Evolutionary conservation across 2,329 filamentous ascomycete genomes (phyloP), one percentile per base, ranked within the genome.

Genomic region (Beauveria scarabaeidicola): DNA sequence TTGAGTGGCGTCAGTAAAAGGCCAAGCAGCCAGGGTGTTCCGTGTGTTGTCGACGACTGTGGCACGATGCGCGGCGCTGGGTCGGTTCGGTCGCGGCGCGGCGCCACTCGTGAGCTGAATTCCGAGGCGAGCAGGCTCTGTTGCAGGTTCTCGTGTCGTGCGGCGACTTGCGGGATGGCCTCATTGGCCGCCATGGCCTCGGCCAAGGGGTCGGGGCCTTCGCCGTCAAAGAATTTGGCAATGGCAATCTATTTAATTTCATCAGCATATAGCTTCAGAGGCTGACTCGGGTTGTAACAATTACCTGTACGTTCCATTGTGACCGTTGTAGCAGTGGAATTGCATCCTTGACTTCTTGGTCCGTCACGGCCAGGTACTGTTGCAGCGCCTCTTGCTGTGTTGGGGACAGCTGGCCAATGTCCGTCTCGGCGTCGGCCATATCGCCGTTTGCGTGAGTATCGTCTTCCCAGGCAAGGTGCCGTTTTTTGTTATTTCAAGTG

Each of bases 141-240:
- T 69, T 87, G 81, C 51, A 95, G 79, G 62, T 90, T 95, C 68
- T 95, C 89, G 64, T 88, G 84, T 64, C 90, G 81, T 15, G 79
- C 76, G 61, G 84, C 75, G 63, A 83, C 78, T 51, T 84, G 83
- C 19, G 87, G 86, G 43, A 85, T 78, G n/a, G 79, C 74, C 62
- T 86, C 79, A 40, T 52, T 46, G 8, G 82, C 79, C 52, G 86
- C 81, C 54, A 86, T 81, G 61, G 89, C 89, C 75, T 94, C 90
- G 61, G 89, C 88, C 19, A 93, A 77, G 13, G 85, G 88, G 70
- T 96, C 90, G 52, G 91, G 83, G 3, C 88, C 88, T 75, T 97
- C 94, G 66, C 94, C 94, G 69, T 99, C 94, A 72, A 97, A 99
- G 82, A 97, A 97, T 70, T 95, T 95, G 64, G 94, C 85, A 64